Base-by-base conservation (phyloP, 2,329 filamentous ascomycete genomes). In the Penicillium sp. region DNA sequence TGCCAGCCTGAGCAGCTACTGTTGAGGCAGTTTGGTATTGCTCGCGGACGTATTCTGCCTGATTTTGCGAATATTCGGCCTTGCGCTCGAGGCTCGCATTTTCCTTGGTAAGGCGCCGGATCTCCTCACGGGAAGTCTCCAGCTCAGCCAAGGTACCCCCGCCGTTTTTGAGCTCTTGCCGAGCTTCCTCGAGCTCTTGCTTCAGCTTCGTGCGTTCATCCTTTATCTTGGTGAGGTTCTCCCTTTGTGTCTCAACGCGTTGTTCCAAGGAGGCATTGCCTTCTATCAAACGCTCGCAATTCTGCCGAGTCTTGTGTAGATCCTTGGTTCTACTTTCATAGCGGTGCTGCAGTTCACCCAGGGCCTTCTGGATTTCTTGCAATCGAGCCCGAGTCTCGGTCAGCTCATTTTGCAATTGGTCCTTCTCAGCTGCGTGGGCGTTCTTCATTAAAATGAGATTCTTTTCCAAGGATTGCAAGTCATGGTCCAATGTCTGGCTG, bases 21-120 rank as follows among this genome's bases (percentile, higher is more conserved):
- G 63, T 74, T 6, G 75, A 78, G 10, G 74, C 75, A 27, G 69
- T 74, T 54, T 78, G 76, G 47, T 78, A 78, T 58, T 77, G 74
- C 51, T 71, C 66, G 35, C 75, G 70, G 5, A 70, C 75, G 53
- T 77, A 77, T 42, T 77, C 75, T 7, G 73, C 68, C 53, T 76
- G 75, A 9, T 71, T 72, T 39, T 64, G 67, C 43, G 72, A 74
- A 45, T 71, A 75, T 10, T 76, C 70, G 2, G 72, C 64, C 42
- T 69, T 72, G 39, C 67, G 67, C 49, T 72, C 65, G 14, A 76
- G 60, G 18, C 59, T 61, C 9, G 62, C 61, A 35, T 69, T 70
- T 30, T 72, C 69, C 40, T 71, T 69, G 11, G 55, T 65, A 1
- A 77, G 56, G 8, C 66, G 63, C 2, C 69, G 69, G 35, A 69